A percentile compares a stretch with the other conserved stretches of the same genome.
Evolutionary conservation across 352 stramenopile genomes (phyloP).

Genomic region (Stramenopiles sp.): DNA sequence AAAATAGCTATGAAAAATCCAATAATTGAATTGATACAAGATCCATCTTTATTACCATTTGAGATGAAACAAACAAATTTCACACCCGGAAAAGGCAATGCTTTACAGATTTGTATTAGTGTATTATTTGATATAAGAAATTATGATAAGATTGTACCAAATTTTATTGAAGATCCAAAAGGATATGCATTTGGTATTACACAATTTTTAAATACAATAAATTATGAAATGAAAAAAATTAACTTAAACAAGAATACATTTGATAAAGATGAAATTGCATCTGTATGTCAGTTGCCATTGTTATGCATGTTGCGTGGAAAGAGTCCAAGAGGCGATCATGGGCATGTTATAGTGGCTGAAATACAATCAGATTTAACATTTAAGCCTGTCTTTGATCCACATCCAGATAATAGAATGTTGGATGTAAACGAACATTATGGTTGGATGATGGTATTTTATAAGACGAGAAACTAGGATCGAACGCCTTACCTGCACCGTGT

Average conservation of each 20-base stretch:
- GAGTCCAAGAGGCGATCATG: constrained; percentile 25
- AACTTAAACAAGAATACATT: constrained; percentile 9
- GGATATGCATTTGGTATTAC: constrained; percentile 22
- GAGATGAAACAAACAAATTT: constrained; percentile 22
- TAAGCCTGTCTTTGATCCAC: constrained; percentile 13
- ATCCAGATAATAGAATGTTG: constrained; percentile 14
- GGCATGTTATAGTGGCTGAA: constrained; percentile 23
- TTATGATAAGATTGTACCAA: constrained; percentile 22
- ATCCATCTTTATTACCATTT: too few relatives aligned
- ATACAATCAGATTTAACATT: constrained; percentile 12
- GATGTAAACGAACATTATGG: constrained; percentile 8
- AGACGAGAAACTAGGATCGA: too few relatives aligned
- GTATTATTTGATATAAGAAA: constrained; percentile 19
- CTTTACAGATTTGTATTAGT: constrained; percentile 25
- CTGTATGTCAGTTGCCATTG: too few relatives aligned
- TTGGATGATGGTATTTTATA: constrained; percentile 8
- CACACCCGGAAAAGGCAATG: constrained; percentile 23
- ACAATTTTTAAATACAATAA: constrained; percentile 13
- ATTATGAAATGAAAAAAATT: constrained; percentile 7
- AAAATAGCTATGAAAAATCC: too few relatives aligned
- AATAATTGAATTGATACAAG: too few relatives aligned
- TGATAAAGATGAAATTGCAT: too few relatives aligned
- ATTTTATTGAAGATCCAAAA: constrained; percentile 22
- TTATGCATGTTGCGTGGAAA: constrained; percentile 24
- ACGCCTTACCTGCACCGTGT: too few relatives aligned